phyloP scores from a whole-genome alignment of 768 basidiomycete species.

The Termitomyces sp. region DNA sequence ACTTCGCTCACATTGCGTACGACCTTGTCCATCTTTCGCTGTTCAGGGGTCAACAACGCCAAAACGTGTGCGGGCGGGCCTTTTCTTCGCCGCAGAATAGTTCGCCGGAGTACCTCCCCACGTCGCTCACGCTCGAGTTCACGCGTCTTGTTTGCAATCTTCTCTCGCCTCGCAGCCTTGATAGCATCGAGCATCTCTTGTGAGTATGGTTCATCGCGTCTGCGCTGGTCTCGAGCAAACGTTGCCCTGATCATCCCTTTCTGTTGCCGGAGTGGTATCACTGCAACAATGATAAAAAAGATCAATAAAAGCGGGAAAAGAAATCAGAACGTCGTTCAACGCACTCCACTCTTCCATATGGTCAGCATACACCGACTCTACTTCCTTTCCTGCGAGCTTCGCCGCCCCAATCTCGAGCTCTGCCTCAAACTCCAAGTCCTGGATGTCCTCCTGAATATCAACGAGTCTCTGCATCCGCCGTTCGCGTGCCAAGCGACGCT shows the following conservation, averaged over 20 bases:
- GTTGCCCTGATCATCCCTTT: conserved; percentile 25
- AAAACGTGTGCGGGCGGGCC: conserved; percentile 64
- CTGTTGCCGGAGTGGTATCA: conserved; percentile 28
- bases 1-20: conserved; percentile 53
- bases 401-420: conserved; percentile 29
- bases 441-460: conserved; percentile 23
- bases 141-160: conserved; percentile 59
- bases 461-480: conserved; percentile 35
- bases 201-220: conserved; percentile 38
- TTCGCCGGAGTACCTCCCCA: conserved; percentile 53
- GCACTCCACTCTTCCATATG: conserved; percentile 33
- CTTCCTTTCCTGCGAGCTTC: neutral
- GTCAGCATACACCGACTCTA: conserved; percentile 10
- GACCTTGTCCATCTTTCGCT: conserved; percentile 45
- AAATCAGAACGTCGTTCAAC: conserved; percentile 13
- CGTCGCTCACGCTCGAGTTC: conserved; percentile 55
- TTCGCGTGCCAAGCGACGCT: conserved; percentile 31
- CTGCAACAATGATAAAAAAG: conserved; percentile 19
- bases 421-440: conserved; percentile 30
- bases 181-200: conserved; percentile 44
- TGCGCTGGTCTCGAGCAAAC: conserved; percentile 34
- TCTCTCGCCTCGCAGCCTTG: conserved; percentile 53
- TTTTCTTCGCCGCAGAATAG: conserved; percentile 40
- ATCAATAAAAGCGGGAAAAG: neutral
- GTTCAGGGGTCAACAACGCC: conserved; percentile 42